Evolutionary conservation across 306 rosid genomes (phyloP).

Genomic region (Prunus mume): DNA sequence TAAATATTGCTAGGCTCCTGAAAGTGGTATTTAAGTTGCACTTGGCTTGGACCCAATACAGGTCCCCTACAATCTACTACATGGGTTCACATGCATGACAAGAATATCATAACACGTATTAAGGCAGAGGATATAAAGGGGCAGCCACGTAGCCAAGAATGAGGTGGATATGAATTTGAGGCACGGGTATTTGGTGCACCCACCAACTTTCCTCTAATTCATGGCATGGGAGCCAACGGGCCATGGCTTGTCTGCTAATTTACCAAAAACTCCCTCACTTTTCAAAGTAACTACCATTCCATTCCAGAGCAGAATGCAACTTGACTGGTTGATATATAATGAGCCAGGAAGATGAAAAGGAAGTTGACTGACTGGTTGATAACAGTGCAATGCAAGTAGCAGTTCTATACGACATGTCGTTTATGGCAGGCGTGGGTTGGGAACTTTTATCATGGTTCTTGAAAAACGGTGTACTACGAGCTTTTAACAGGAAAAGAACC

Average conservation of each 20-base stretch:
- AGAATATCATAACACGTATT: constrained; percentile 43
- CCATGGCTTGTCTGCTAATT: neutral
- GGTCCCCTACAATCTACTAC: constrained; percentile 26
- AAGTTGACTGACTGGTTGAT: constrained; percentile 29
- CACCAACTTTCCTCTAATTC: constrained; percentile 15
- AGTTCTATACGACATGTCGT: constrained; percentile 42
- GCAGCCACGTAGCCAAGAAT: neutral
- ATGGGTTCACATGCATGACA: constrained; percentile 62
- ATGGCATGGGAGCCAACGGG: neutral
- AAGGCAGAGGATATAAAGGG: constrained; percentile 5
- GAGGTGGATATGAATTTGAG: constrained; percentile 51
- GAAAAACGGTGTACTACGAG: constrained; percentile 31
- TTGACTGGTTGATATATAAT: neutral
- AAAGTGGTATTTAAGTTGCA: neutral
- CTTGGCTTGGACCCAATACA: constrained; percentile 29
- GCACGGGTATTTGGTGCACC: constrained; percentile 78
- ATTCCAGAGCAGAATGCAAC: neutral
- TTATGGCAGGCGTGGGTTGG: constrained; percentile 21
- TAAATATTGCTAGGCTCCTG: neutral
- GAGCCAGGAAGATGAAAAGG: no score
- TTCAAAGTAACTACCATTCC: constrained; percentile 15
- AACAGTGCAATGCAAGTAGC: neutral
- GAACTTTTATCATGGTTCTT: constrained; percentile 33
- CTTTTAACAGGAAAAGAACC: constrained; percentile 42
- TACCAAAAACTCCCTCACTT: constrained; percentile 16